Conservation (phyloP, 1,139 yeast species). For the Spencermartinsiella ligniputridi region DNA sequence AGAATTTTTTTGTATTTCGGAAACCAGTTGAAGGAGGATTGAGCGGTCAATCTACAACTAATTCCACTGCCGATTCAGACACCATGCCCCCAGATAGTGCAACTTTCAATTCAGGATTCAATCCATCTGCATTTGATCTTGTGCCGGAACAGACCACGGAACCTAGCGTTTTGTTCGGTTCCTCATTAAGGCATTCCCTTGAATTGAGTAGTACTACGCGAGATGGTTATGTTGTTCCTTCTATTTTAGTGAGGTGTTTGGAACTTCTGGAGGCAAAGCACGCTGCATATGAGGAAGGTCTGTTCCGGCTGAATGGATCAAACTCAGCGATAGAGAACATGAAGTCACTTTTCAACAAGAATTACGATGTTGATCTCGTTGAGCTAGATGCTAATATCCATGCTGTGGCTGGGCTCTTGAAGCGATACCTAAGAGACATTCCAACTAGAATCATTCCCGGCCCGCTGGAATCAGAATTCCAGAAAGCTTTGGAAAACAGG, state of each 20-base stretch:
- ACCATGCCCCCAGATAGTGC: background rate
- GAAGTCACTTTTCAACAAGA: constrained; percentile 56
- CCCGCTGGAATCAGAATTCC: constrained; percentile 40
- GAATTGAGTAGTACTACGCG: constrained; percentile 41
- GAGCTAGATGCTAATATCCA: constrained; percentile 54
- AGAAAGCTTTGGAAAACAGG: constrained; percentile 34
- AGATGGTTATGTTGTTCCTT: constrained; percentile 51
- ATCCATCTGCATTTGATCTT: background rate
- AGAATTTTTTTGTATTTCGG: constrained; percentile 45
- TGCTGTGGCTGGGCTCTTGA: constrained; percentile 73
- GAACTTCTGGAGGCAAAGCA: constrained; percentile 62
- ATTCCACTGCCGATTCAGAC: background rate
- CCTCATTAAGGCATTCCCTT: constrained; percentile 52
- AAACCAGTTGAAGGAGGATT: background rate
- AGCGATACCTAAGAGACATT: constrained; percentile 66
- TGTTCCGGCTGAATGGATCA: constrained; percentile 87
- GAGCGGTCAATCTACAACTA: background rate
- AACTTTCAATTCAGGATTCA: background rate
- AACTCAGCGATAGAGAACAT: constrained; percentile 70
- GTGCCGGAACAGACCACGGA: background rate
- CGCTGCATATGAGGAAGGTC: constrained; percentile 83
- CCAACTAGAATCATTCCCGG: constrained; percentile 62
- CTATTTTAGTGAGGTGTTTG: constrained; percentile 72
- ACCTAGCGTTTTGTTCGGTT: constrained; percentile 52
- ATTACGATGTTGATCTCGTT: constrained; percentile 65